Base-by-base conservation (phyloP, 2,329 filamentous ascomycete genomes). In the Trichoderma lentiforme region DNA sequence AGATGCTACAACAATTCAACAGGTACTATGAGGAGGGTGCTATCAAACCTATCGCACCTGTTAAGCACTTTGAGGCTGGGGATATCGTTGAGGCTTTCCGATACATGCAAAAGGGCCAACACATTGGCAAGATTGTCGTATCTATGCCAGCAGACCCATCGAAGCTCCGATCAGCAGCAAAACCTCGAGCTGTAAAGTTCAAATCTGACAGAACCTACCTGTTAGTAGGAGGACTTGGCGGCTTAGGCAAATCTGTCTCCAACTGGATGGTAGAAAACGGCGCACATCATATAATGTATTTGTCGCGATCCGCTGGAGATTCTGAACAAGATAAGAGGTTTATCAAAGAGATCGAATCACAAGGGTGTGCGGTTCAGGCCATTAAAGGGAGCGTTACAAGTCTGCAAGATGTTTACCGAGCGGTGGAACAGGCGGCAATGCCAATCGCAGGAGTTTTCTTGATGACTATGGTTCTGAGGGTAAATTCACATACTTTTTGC, bases 381-480 rank as follows among this genome's bases (percentile, higher is more conserved):
- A 63, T 74, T 2, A 36, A 53, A 14, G 70, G 73, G 5, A 71
- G 60, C 15, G 73, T 73, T 8, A 63, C 61, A 5, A 39, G 56
- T 12, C 8, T 71, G 9, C 39, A 60, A 11, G 73, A 74, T 51
- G 73, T 74, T 3, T 51, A 53, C 18, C 43, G 60, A 18, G 73
- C 70, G 14, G 57, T 74, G 5, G 21, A 53, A 30, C 57, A 65
- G 9, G 73, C 71, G 70, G 18, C 81, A 74, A 79, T 81, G 5
- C 77, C 77, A 0, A 77, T 83, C 28, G 77, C 73, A 0, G 82
- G 82, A 47, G 81, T 83, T 7, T 77, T 78, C 3, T 78, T 83
- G 30, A 80, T 81, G 8, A 81, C 81, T 3, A 80, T 82, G 78
- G 76, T 83, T 7, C 34, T 72, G 3, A 58, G 64, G 24, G 73